Evolutionary conservation across 108 stramenopile genomes (phyloP), one percentile per base, ranked within the genome.

Genomic region (Cyclotella kingstonii): DNA sequence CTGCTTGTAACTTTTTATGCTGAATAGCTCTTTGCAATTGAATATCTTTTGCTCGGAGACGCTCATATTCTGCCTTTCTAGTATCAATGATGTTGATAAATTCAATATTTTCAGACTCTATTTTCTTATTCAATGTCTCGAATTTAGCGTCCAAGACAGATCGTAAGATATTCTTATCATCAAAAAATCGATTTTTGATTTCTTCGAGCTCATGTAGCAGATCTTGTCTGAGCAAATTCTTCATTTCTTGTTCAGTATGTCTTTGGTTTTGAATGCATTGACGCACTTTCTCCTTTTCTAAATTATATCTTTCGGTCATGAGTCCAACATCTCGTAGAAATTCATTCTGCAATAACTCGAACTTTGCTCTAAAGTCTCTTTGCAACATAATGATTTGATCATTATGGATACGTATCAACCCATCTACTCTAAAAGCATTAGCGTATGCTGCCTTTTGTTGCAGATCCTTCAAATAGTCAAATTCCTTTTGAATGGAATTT

Each of bases 201-300:
- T 57, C 68, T 18, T 76, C 68, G n/a, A 76, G 36, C 41, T 70
- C 74, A 40, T 43, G 54, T 23, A 58, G 55, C 26, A 61, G 58
- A 39, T 68, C 59, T 41, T 54, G 64, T 5, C 29, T 63, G 42
- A 54, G 17, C 51, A 59, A 27, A 27, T 54, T 33, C n/a, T 57
- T 48, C 25, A 52, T 7, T 2, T 55, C n/a, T 28, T 45, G 50
- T 31, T 70, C 48, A 21, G 28, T 65, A 30, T 63, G 54, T 6
- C 27, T 35, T 5, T 70, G 74, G 12, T 17, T 18, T 29, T 29
- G 14, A 26, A 76, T 57, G 17, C 54, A 50, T 38, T 57, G 54
- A 34, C 62, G 68, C 9, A 64, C 55, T 9, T 12, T 14, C 0
- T 56, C 48, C 42, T 47, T 52, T 39, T 76, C 74, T 5, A 55